Evolutionary conservation across 2,329 filamentous ascomycete genomes (phyloP).

Genomic region (Phaeosphaeria sp.): DNA sequence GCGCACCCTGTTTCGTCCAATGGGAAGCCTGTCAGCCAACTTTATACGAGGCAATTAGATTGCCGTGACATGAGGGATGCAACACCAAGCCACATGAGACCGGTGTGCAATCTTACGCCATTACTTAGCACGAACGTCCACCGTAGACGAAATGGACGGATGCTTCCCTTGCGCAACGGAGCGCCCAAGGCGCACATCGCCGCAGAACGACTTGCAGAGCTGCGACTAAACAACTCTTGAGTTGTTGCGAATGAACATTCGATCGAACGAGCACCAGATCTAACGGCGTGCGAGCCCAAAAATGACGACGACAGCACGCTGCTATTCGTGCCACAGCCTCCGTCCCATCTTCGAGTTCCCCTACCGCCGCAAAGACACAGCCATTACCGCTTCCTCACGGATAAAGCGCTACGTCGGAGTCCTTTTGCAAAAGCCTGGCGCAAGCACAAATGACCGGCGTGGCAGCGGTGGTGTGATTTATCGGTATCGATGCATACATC

Average conservation of each 20-base stretch:
- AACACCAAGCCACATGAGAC: background rate
- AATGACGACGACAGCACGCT: slow-evolving; percentile 4
- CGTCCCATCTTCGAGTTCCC: slow-evolving; percentile 1
- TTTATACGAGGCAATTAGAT: background rate
- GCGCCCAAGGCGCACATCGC: background rate
- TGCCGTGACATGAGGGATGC: background rate
- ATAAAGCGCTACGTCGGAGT: slow-evolving; percentile 1
- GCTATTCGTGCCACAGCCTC: slow-evolving; percentile 2
- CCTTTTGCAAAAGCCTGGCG: background rate
- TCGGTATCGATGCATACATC: slow-evolving; percentile 6
- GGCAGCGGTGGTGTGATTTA: background rate
- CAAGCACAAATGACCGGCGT: background rate
- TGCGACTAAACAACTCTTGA: background rate
- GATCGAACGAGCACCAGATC: too few species aligned
- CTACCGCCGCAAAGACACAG: slow-evolving; percentile 1
- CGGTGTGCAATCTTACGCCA: background rate
- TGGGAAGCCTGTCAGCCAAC: background rate
- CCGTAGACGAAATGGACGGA: background rate
- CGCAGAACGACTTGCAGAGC: background rate
- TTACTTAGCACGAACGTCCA: background rate
- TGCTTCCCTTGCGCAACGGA: background rate
- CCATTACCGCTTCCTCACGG: background rate
- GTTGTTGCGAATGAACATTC: background rate
- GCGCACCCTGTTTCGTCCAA: background rate
- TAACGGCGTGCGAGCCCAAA: background rate